phyloP scores from a whole-genome alignment of 2,329 filamentous ascomycete species.

The Gaeumannomyces tritici region DNA sequence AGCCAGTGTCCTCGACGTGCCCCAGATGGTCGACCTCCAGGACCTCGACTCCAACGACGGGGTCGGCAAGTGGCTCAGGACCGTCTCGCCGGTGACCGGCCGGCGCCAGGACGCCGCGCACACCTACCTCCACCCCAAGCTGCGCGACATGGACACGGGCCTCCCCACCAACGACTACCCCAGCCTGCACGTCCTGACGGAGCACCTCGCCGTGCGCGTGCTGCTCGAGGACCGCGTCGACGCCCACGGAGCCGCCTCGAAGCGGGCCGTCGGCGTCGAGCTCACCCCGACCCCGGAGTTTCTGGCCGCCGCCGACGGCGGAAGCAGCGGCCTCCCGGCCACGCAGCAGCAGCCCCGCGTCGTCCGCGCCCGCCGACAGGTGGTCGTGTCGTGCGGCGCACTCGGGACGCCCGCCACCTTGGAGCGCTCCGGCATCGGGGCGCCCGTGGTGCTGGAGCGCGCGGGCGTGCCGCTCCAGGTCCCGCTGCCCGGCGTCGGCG shows the following conservation, averaged over 20 bases:
- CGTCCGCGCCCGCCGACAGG: constrained; percentile 43
- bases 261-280: constrained; percentile 45
- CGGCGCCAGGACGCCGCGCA: constrained; percentile 23
- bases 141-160: constrained; percentile 11
- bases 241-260: constrained; percentile 19
- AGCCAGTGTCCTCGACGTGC: constrained; percentile 28
- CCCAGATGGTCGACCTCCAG: constrained; percentile 38
- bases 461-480: constrained; percentile 36
- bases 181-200: constrained; percentile 21
- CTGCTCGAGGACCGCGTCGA: constrained; percentile 31
- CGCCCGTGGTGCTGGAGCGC: constrained; percentile 28
- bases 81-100: constrained; percentile 22
- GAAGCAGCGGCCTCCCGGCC: no score
- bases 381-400: constrained; percentile 38
- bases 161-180: constrained; percentile 10
- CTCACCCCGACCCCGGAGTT: constrained; percentile 34
- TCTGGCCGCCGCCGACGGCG: not conserved
- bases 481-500: constrained; percentile 41
- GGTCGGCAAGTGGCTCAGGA: constrained; percentile 14
- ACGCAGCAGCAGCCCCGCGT: not conserved
- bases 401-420: constrained; percentile 45
- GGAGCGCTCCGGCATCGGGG: constrained; percentile 54
- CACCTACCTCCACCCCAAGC: constrained; percentile 18
- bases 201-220: constrained; percentile 29
- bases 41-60: constrained; percentile 30